phyloP scores from a whole-genome alignment of 2,329 filamentous ascomycete genomes.

The Pseudocercospora fuligena region DNA sequence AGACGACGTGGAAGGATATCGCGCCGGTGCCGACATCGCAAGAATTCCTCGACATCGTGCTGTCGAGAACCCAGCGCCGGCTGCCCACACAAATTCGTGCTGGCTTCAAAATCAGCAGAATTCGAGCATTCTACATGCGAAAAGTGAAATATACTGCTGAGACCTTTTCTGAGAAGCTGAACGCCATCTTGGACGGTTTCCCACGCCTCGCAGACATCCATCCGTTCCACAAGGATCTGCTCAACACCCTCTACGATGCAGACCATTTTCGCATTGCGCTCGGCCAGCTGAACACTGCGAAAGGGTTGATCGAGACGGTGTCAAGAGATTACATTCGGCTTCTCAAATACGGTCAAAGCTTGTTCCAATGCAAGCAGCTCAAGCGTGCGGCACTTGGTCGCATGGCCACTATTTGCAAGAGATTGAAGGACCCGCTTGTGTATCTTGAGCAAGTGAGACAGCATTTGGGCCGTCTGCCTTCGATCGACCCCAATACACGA shows the following conservation, averaged over 20 bases:
- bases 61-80: conserved; percentile 89
- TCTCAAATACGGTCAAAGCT: conserved; percentile 92
- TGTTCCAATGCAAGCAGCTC: conserved; percentile 99
- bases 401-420: conserved; percentile 96
- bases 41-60: conserved; percentile 97
- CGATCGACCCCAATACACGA: conserved; percentile 97
- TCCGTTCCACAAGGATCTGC: conserved; percentile 86
- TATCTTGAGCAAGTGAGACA: conserved; percentile 97
- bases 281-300: conserved; percentile 92
- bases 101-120: conserved; percentile 94
- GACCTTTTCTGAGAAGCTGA: conserved; percentile 93
- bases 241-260: conserved; percentile 98
- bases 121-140: conserved; percentile 91
- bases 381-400: conserved; percentile 95
- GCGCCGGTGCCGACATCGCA: conserved; percentile 73
- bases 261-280: conserved; percentile 98
- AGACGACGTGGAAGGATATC: conserved; percentile 64
- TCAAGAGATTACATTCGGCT: conserved; percentile 94
- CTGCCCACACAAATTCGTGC: conserved; percentile 94
- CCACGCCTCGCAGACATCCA: conserved; percentile 92
- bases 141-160: conserved; percentile 99
- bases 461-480: conserved; percentile 93
- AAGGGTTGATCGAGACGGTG: conserved; percentile 95
- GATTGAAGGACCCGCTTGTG: conserved; percentile 89
- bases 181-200: conserved; percentile 88